phyloP scores from a whole-genome alignment of 75 land plant species.

The Sequoia sempervirens region DNA sequence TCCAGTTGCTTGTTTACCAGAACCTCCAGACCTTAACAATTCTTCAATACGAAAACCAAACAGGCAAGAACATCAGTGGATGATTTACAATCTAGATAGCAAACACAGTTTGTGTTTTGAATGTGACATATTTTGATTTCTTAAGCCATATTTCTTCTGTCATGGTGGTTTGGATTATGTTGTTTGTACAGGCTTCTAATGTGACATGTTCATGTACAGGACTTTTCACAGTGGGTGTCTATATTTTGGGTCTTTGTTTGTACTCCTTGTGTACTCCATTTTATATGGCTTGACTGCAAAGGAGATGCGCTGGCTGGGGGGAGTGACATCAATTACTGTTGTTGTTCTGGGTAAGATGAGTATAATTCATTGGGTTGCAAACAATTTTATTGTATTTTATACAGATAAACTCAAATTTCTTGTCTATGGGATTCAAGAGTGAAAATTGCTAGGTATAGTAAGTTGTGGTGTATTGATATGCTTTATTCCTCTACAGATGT shows the following conservation, averaged over 20 bases:
- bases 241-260: conserved; percentile 75
- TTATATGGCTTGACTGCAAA: conserved; percentile 89
- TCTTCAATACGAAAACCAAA: conserved; percentile 57
- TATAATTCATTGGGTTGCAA: background rate
- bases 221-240: conserved; percentile 69
- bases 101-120: background rate
- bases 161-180: background rate
- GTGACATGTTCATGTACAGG: conserved; percentile 37
- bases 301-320: conserved; percentile 86
- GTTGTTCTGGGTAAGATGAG: conserved; percentile 68
- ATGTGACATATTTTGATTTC: background rate
- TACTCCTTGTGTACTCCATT: conserved; percentile 83
- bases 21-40: conserved; percentile 91
- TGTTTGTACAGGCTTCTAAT: background rate
- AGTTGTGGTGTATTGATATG: background rate
- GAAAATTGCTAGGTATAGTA: background rate
- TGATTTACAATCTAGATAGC: background rate
- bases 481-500: conserved; percentile 51
- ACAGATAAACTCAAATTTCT: background rate
- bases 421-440: background rate
- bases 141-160: background rate
- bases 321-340: conserved; percentile 90
- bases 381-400: background rate
- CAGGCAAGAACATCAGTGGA: conserved; percentile 38
- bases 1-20: conserved; percentile 88